Evolutionary conservation across 2,329 filamentous ascomycete species (phyloP), one percentile per base, ranked within the genome.

Genomic region (Paracorniculantispora psalliotae): DNA sequence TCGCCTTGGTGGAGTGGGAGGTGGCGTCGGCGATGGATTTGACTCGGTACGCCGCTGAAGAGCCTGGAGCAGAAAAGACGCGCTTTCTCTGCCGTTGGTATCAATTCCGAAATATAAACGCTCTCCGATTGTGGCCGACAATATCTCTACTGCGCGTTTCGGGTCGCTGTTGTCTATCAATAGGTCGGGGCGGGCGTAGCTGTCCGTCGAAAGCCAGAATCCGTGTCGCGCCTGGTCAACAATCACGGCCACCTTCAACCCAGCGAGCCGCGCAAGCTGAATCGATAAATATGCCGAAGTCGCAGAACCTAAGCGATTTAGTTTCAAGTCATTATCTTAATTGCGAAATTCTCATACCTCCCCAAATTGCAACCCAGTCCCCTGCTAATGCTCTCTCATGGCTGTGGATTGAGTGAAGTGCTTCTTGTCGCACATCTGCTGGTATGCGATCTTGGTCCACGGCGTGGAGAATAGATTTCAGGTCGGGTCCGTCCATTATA

Each of bases 321-420:
- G 55, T 44, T 12, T 17, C 10, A 30, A 64, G 72, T 23, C 17
- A 15, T 6, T 19, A 10, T 23, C 4, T 35, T 35, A 8, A 51
- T 6, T 3, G 19, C 13, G 6, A 21, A 41, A 17, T 19, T 7
- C 25, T 64, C 75, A 67, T 64, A 77, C 84, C 89, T 59, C 89
- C 89, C 88, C 89, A 92, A 49, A 92, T 83, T 1, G 83, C 84
- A 41, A 92, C 72, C 82, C 87, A 91, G 61, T 92, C 88, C 0
- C 86, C 87, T 0, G 72, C 64, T 44, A 75, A 75, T 1, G 85
- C 81, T 9, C 85, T 75, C 62, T 89, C 85, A 0, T 69, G 65
- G 1, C 73, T 66, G 0, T 68, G 63, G 6, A 88, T 82, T 0
- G 80, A 78, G 0, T 77, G 68, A n/a, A 89, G 77, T 59, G 85